Percentiles rank a stretch among this genome's conserved stretches.
Evolutionary conservation across 805 yeast species (phyloP).

Genomic region (Candida multigemmis): DNA sequence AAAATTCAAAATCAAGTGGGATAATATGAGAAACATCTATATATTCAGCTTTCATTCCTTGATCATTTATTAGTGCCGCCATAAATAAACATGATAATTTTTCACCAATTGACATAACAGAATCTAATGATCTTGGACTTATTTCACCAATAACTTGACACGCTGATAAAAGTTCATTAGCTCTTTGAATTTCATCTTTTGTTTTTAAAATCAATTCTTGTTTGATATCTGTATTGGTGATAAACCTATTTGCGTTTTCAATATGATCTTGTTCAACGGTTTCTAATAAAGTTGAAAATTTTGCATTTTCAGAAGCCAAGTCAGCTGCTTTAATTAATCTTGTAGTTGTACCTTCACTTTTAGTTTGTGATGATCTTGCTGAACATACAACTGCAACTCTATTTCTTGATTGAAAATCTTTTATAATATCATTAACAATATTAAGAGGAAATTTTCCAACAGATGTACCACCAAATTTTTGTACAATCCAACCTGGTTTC

Average conservation of each 20-base stretch:
- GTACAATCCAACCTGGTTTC: conserved; percentile 40
- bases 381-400: conserved; percentile 93
- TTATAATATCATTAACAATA: conserved; percentile 79
- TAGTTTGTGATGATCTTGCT: conserved; percentile 86
- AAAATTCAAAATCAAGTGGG: conserved; percentile 48
- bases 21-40: conserved; percentile 72
- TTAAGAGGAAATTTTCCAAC: conserved; percentile 89
- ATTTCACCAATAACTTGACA: conserved; percentile 90
- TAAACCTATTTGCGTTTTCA: conserved; percentile 51
- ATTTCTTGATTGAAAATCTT: conserved; percentile 46
- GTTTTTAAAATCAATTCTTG: conserved; percentile 51
- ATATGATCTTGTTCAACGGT: conserved; percentile 73
- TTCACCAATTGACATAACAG: conserved; percentile 91
- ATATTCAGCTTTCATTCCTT: conserved; percentile 68
- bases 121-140: conserved; percentile 77
- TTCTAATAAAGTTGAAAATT: conserved; percentile 51
- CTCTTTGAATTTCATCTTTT: conserved; percentile 54
- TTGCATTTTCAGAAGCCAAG: conserved; percentile 51
- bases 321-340: conserved; percentile 82
- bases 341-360: conserved; percentile 93
- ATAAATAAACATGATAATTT: conserved; percentile 85
- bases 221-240: conserved; percentile 39
- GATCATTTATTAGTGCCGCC: conserved; percentile 76
- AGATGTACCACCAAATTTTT: conserved; percentile 95
- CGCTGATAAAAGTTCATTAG: conserved; percentile 69